Percentiles rank a stretch among this genome's conserved stretches.
Evolutionary conservation across 2,329 filamentous ascomycete genomes (phyloP).

Genomic region (Penicillium vulpinum): DNA sequence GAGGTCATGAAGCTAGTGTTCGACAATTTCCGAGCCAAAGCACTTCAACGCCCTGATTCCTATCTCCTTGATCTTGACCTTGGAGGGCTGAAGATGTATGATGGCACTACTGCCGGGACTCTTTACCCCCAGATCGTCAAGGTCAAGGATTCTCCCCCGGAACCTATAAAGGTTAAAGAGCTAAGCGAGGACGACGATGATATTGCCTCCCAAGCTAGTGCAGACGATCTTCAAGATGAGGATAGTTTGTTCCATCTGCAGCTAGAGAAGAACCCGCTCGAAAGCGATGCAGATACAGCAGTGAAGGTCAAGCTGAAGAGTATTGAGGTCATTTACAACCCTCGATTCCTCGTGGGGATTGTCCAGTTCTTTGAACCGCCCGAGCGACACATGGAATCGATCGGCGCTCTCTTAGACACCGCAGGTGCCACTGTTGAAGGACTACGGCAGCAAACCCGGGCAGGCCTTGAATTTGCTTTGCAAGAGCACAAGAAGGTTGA

Average conservation of each 20-base stretch:
- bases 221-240: constrained; percentile 49
- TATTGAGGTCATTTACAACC: constrained; percentile 97
- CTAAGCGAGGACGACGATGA: constrained; percentile 35
- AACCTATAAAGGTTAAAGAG: constrained; percentile 48
- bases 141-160: constrained; percentile 78
- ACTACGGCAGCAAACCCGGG: constrained; percentile 89
- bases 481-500: constrained; percentile 99
- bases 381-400: constrained; percentile 97
- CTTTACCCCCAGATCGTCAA: constrained; percentile 93
- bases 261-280: constrained; percentile 91
- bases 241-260: constrained; percentile 91
- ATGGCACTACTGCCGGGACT: constrained; percentile 89
- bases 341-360: constrained; percentile 84
- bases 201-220: constrained; percentile 41
- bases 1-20: constrained; percentile 92
- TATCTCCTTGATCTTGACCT: constrained; percentile 85
- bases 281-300: constrained; percentile 87
- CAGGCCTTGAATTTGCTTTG: constrained; percentile 91
- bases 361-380: constrained; percentile 96
- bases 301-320: constrained; percentile 90
- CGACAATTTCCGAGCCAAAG: constrained; percentile 88
- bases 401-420: constrained; percentile 90
- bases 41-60: constrained; percentile 86
- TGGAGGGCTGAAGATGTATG: constrained; percentile 89
- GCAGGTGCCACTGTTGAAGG: constrained; percentile 95